Percentiles rank a stretch among this genome's conserved stretches.
Evolutionary conservation across 1,139 yeast genomes (phyloP).

Genomic region (Hanseniaspora gamundiae): DNA sequence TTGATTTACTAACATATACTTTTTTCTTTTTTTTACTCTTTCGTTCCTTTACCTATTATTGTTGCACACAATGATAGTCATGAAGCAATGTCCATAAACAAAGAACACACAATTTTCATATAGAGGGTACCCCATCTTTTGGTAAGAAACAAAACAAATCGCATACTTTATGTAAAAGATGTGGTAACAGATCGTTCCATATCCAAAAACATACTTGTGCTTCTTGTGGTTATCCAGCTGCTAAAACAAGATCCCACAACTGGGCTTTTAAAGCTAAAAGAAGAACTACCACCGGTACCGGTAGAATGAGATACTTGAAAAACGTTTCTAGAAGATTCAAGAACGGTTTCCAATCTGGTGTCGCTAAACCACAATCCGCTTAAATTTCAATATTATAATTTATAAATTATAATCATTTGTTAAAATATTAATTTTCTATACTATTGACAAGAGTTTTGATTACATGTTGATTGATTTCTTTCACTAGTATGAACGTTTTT

Average conservation of each 20-base stretch:
- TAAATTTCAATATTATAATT: conserved; percentile 13
- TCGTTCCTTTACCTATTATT: not conserved
- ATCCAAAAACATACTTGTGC: conserved; percentile 98
- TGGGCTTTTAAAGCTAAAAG: conserved; percentile 99
- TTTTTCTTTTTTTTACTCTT: not conserved
- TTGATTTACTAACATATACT: too few relatives aligned
- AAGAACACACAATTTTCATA: conserved; percentile 15
- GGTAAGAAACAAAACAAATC: conserved; percentile 99
- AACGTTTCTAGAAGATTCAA: conserved; percentile 95
- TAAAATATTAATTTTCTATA: not conserved
- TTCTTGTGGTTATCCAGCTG: conserved; percentile 99
- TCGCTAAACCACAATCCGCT: conserved; percentile 45
- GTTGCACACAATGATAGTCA: not conserved
- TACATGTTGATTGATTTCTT: too few relatives aligned
- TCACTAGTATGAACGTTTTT: too few relatives aligned
- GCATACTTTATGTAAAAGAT: conserved; percentile 98
- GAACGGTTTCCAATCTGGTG: conserved; percentile 96
- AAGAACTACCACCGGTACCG: conserved; percentile 99
- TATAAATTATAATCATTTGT: not conserved
- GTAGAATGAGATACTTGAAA: conserved; percentile 98
- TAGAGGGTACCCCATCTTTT: conserved; percentile 99
- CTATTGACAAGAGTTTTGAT: not conserved
- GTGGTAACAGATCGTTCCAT: conserved; percentile 99
- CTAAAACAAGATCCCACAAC: conserved; percentile 97
- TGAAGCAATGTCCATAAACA: not conserved